Conservation (phyloP, 1,139 yeast genomes). For the Sporopachydermia cereana region DNA sequence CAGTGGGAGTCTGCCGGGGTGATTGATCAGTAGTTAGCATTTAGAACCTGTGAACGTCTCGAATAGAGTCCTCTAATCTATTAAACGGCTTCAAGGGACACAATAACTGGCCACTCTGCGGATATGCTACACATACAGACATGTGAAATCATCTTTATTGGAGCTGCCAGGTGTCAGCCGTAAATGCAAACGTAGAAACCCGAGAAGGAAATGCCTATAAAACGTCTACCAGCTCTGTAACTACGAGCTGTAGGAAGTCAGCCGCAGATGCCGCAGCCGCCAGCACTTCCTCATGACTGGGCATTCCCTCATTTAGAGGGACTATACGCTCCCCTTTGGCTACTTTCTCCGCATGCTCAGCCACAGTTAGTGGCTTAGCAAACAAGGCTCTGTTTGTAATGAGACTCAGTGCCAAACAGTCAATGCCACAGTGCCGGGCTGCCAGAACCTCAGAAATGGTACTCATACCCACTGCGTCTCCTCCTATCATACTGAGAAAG, state of each 20-base stretch:
- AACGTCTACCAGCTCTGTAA: conserved; percentile 50
- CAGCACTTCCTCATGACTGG: conserved; percentile 81
- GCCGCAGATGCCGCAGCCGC: conserved; percentile 77
- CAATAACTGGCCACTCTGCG: too few relatives aligned
- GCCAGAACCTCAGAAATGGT: conserved; percentile 93
- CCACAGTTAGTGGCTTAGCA: conserved; percentile 66
- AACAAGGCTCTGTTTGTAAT: conserved; percentile 77
- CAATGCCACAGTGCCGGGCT: conserved; percentile 79
- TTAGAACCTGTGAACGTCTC: conserved; percentile 4
- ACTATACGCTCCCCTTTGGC: conserved; percentile 25
- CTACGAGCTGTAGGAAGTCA: conserved; percentile 58
- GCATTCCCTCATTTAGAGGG: conserved; percentile 63
- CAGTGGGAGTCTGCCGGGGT: conserved; percentile 96
- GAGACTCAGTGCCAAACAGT: conserved; percentile 72
- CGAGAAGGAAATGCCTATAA: too few relatives aligned
- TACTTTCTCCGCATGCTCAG: conserved; percentile 29
- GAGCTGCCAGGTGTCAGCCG: too few relatives aligned
- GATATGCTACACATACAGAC: too few relatives aligned
- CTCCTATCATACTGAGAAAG: conserved; percentile 60
- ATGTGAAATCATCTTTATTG: too few relatives aligned
- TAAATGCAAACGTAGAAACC: too few relatives aligned
- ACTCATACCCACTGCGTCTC: conserved; percentile 96
- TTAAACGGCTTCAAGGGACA: too few relatives aligned
- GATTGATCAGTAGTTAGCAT: conserved; percentile 62
- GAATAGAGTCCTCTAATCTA: neutral